phyloP scores from a whole-genome alignment of 2,329 filamentous ascomycete species.

The Berkeleyomyces basicola region DNA sequence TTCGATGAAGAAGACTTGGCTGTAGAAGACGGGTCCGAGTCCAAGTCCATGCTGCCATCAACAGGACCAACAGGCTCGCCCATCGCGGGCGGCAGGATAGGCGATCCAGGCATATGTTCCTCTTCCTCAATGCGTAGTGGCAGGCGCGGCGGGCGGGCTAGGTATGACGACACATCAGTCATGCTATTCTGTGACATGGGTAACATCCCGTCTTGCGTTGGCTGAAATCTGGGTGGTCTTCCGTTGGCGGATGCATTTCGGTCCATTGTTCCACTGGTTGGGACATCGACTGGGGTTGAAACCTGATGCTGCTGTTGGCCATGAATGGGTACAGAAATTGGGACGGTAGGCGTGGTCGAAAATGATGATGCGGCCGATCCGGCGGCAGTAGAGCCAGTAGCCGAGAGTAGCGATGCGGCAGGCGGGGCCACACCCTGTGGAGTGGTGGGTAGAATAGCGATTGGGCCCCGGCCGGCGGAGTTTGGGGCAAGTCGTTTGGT shows the following conservation, averaged over 20 bases:
- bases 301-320: constrained; percentile 1
- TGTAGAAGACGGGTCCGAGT: constrained; percentile 32
- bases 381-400: constrained; percentile 35
- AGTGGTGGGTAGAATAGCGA: constrained; percentile 29
- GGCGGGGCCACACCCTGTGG: constrained; percentile 42
- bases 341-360: constrained; percentile 18
- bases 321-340: constrained; percentile 17
- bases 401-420: constrained; percentile 44
- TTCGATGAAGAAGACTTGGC: constrained; percentile 42
- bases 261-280: constrained; percentile 6
- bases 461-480: neutral
- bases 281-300: constrained; percentile 10
- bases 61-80: constrained; percentile 28
- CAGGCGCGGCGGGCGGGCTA: constrained; percentile 64
- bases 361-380: neutral
- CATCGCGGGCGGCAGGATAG: constrained; percentile 55
- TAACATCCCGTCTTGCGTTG: constrained; percentile 14
- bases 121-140: constrained; percentile 91
- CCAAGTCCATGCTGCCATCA: constrained; percentile 25
- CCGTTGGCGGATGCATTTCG: neutral
- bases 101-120: constrained; percentile 73
- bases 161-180: constrained; percentile 45
- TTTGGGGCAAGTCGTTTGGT: neutral
- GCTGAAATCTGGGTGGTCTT: constrained; percentile 9
- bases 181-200: constrained; percentile 39